Conservation (phyloP, 192 early-diverging fungal genomes). For the Backusella circina region DNA sequence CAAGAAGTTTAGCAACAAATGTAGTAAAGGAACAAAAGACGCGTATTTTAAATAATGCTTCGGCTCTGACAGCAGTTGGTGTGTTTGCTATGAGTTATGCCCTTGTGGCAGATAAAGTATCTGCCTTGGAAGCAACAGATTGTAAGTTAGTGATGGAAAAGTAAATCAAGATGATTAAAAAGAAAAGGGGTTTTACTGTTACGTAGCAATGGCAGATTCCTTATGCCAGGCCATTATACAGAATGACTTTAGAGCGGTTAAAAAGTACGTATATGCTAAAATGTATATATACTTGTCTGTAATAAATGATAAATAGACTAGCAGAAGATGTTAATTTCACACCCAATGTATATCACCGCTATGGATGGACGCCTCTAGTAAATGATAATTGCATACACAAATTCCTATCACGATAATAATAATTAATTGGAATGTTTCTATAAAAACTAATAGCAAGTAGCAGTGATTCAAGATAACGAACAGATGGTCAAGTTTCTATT, state of each 20-base stretch:
- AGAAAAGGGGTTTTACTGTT: neutral
- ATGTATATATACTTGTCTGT: too few species aligned
- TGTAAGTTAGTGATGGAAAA: neutral
- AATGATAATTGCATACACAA: neutral
- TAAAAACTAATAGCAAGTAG: slow-evolving; percentile 38
- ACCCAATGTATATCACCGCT: slow-evolving; percentile 25
- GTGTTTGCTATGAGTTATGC: neutral
- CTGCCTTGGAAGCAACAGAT: neutral
- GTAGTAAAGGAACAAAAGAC: neutral
- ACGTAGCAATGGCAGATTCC: slow-evolving; percentile 18
- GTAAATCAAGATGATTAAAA: neutral
- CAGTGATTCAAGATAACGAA: slow-evolving; percentile 35
- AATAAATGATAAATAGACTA: slow-evolving; percentile 11
- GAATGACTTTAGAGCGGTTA: slow-evolving; percentile 19
- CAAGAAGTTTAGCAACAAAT: neutral
- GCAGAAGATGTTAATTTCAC: slow-evolving; percentile 25
- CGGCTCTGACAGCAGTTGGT: neutral
- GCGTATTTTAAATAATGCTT: neutral
- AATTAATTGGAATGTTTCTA: neutral
- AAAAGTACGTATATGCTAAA: slow-evolving; percentile 27
- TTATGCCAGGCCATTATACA: slow-evolving; percentile 31
- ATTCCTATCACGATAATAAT: too few species aligned
- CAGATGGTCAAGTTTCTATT: slow-evolving; percentile 23
- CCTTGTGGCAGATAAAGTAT: neutral
- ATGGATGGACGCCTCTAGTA: slow-evolving; percentile 37